phyloP scores from a whole-genome alignment of 169 alveolate genomes.

The Cryptosporidium bovis region DNA sequence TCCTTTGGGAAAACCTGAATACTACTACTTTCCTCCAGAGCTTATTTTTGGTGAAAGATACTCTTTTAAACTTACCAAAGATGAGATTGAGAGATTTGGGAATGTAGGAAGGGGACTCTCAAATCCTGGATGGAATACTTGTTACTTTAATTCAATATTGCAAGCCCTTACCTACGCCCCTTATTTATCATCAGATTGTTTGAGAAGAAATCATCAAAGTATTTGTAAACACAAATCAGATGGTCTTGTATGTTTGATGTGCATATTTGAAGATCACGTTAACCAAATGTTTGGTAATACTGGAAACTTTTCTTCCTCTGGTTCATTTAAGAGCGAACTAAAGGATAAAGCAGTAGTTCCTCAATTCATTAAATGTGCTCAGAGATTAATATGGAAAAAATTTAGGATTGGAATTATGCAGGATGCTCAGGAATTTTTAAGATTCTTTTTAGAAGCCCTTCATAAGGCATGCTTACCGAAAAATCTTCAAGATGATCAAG shows the following conservation, averaged over 20 bases:
- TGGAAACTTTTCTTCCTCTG: conserved; percentile 8
- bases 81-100: conserved; percentile 1
- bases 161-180: conserved; percentile 73
- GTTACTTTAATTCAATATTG: conserved; percentile 66
- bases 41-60: conserved; percentile 11
- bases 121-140: conserved; percentile 74
- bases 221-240: conserved; percentile 39
- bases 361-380: conserved; percentile 70
- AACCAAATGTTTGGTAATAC: conserved; percentile 43
- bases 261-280: conserved; percentile 81
- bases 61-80: neutral
- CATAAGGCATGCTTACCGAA: conserved; percentile 74
- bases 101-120: conserved; percentile 47
- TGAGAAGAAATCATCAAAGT: conserved; percentile 41
- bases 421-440: conserved; percentile 81
- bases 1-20: conserved; percentile 42
- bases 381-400: conserved; percentile 76
- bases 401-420: conserved; percentile 79
- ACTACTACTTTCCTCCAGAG: conserved; percentile 59
- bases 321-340: conserved; percentile 6
- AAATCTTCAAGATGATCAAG: conserved; percentile 43
- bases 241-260: conserved; percentile 74
- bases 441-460: conserved; percentile 78
- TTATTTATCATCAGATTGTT: conserved; percentile 25
- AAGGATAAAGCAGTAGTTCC: conserved; percentile 26